Percentiles rank a stretch among this genome's conserved stretches.
Conservation (phyloP, 495 filamentous ascomycete species). For the Talaromyces borbonicus region DNA sequence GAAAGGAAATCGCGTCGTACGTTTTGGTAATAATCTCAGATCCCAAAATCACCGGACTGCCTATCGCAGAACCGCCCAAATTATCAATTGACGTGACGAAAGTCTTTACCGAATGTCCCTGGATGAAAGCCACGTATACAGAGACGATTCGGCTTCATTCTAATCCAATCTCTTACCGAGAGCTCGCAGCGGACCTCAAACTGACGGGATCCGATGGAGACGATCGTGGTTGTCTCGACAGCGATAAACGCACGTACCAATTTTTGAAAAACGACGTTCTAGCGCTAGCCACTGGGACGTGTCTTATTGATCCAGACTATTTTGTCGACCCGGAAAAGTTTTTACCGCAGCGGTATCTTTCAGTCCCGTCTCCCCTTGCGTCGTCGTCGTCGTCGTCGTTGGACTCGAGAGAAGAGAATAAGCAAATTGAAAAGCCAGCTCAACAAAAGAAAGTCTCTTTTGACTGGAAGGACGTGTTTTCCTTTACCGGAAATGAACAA, state of each 20-base stretch:
- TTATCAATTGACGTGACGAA: constrained; percentile 37
- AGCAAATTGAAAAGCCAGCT: constrained; percentile 17
- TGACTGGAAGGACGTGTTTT: constrained; percentile 29
- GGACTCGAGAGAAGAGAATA: constrained; percentile 23
- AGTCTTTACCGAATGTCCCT: constrained; percentile 35
- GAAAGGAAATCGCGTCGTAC: constrained; percentile 41
- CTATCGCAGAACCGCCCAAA: constrained; percentile 38
- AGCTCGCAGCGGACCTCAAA: constrained; percentile 33
- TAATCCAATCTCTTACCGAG: constrained; percentile 33
- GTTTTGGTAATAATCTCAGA: constrained; percentile 33
- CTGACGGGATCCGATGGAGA: constrained; percentile 35
- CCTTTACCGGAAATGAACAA: constrained; percentile 38
- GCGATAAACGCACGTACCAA: constrained; percentile 22
- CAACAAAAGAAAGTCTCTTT: constrained; percentile 38
- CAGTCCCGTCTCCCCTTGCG: neutral
- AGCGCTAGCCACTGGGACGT: constrained; percentile 38
- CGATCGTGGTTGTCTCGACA: constrained; percentile 12
- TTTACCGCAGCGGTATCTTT: constrained; percentile 43
- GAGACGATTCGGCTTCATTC: constrained; percentile 46
- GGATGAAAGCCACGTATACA: constrained; percentile 44
- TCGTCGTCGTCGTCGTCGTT: neutral
- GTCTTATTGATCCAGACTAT: constrained; percentile 37
- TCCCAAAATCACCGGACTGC: constrained; percentile 40
- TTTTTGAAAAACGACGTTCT: constrained; percentile 40
- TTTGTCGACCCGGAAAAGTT: constrained; percentile 42